Evolutionary conservation across 2,329 filamentous ascomycete genomes (phyloP).

Genomic region (Talaromyces sp.): DNA sequence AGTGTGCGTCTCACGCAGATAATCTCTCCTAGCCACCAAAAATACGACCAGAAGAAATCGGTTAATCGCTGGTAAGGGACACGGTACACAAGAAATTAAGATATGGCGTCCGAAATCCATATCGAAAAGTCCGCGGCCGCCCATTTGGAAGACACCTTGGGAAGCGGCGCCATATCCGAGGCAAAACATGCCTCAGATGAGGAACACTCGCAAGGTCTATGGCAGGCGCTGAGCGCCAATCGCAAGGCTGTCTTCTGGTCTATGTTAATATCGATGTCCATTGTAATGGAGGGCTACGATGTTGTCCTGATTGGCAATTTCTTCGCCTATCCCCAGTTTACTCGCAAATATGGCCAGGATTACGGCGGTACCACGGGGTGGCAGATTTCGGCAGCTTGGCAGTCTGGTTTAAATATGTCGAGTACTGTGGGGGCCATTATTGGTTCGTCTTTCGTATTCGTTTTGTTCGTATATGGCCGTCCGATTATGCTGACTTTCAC

Average conservation of each 20-base stretch:
- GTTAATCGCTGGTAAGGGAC: neutral
- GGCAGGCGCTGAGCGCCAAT: slow-evolving; percentile 74
- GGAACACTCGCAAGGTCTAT: slow-evolving; percentile 61
- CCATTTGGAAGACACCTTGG: slow-evolving; percentile 22
- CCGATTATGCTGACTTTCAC: neutral
- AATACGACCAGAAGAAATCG: neutral
- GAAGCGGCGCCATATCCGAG: slow-evolving; percentile 28
- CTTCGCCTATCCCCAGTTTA: slow-evolving; percentile 46
- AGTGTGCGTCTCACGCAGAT: neutral
- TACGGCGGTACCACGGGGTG: slow-evolving; percentile 25
- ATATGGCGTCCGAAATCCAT: slow-evolving; percentile 12
- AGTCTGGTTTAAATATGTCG: slow-evolving; percentile 6
- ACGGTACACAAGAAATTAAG: neutral
- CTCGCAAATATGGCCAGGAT: slow-evolving; percentile 33
- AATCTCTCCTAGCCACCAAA: neutral
- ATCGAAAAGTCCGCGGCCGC: slow-evolving; percentile 20
- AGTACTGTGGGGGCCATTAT: slow-evolving; percentile 10
- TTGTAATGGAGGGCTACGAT: slow-evolving; percentile 89
- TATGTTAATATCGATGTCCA: slow-evolving; percentile 80
- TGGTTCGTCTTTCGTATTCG: neutral
- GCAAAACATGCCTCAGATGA: slow-evolving; percentile 39
- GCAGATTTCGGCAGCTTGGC: slow-evolving; percentile 21
- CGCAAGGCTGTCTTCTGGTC: slow-evolving; percentile 83
- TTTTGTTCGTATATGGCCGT: neutral
- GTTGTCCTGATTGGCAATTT: slow-evolving; percentile 77